Conservation (phyloP, 495 filamentous ascomycete genomes). For the Tuber melanosporum region DNA sequence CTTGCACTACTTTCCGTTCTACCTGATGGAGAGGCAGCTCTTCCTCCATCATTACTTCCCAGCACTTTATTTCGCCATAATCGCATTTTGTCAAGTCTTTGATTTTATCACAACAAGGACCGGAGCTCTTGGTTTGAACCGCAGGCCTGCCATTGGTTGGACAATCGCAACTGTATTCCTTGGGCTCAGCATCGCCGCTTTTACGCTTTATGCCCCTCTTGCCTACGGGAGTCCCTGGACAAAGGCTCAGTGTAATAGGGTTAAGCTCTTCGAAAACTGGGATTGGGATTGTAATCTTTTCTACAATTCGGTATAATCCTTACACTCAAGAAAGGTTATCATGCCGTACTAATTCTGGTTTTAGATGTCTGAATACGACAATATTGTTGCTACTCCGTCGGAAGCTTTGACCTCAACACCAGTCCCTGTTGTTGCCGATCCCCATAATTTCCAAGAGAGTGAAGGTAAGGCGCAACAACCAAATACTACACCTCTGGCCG, state of each 20-base stretch:
- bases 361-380: constrained; percentile 38
- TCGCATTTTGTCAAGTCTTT: constrained; percentile 78
- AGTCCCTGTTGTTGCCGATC: constrained; percentile 17
- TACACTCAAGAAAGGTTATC: background rate
- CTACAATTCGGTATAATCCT: constrained; percentile 68
- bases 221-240: constrained; percentile 95
- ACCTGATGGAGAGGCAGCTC: constrained; percentile 85
- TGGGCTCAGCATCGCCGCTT: constrained; percentile 63
- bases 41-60: constrained; percentile 96
- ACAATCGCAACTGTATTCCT: constrained; percentile 63
- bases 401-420: constrained; percentile 7
- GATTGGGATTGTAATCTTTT: constrained; percentile 97
- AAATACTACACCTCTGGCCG: background rate
- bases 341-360: constrained; percentile 33
- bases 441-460: background rate
- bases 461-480: background rate
- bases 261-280: constrained; percentile 84
- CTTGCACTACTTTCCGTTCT: constrained; percentile 97
- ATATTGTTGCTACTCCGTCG: constrained; percentile 13
- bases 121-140: constrained; percentile 57
- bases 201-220: constrained; percentile 76
- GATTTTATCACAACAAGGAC: constrained; percentile 75
- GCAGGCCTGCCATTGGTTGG: constrained; percentile 68
- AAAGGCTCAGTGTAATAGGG: constrained; percentile 68
- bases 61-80: constrained; percentile 88